Evolutionary conservation across 768 basidiomycete species (phyloP).

Genomic region (Tubosaeta sp.): DNA sequence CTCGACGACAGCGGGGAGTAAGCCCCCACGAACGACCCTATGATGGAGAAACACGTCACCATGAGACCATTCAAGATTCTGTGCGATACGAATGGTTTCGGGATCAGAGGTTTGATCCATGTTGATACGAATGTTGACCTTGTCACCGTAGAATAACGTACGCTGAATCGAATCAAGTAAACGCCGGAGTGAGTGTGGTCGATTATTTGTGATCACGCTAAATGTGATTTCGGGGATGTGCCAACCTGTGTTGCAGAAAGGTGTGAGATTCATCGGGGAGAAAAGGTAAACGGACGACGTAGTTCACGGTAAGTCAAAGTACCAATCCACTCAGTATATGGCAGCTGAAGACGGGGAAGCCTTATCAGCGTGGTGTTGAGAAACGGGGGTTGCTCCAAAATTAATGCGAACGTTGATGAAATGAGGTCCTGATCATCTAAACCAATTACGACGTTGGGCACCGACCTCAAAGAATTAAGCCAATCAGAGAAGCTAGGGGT

Average conservation of each 20-base stretch:
- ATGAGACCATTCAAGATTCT: conserved; percentile 54
- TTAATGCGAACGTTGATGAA: conserved; percentile 17
- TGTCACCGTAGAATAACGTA: conserved; percentile 67
- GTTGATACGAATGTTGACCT: conserved; percentile 60
- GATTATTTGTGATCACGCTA: conserved; percentile 72
- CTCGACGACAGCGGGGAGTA: conserved; percentile 81
- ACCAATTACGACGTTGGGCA: conserved; percentile 33
- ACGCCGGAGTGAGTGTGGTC: conserved; percentile 66
- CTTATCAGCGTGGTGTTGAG: conserved; percentile 35
- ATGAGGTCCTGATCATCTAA: conserved; percentile 29
- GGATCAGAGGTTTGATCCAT: conserved; percentile 70
- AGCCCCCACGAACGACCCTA: conserved; percentile 72
- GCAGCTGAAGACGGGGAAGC: conserved; percentile 47
- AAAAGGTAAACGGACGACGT: conserved; percentile 15
- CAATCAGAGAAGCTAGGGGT: conserved; percentile 23
- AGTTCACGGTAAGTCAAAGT: conserved; percentile 52
- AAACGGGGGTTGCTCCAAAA: conserved; percentile 18
- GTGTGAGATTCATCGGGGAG: conserved; percentile 1
- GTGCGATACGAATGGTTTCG: conserved; percentile 51
- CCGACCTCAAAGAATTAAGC: conserved; percentile 26
- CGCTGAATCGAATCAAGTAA: conserved; percentile 57
- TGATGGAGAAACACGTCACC: conserved; percentile 62
- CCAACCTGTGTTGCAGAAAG: conserved; percentile 54
- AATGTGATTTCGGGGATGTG: conserved; percentile 64
- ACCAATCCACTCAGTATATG: conserved; percentile 58